Evolutionary conservation across 2,329 filamentous ascomycete genomes (phyloP).

Genomic region (Pseudogymnoascus sp.): DNA sequence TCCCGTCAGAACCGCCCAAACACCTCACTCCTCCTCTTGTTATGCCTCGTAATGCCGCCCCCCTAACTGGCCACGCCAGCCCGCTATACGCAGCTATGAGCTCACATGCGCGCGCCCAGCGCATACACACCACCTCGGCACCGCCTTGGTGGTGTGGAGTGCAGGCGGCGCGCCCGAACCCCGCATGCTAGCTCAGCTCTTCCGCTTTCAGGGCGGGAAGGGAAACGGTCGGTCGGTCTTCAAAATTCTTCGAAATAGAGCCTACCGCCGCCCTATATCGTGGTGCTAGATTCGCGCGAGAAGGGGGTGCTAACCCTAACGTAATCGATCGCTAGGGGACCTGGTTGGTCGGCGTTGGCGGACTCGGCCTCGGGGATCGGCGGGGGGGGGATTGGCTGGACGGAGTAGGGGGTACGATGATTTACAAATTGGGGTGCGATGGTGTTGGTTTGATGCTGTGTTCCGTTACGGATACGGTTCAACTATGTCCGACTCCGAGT

Average conservation of each 20-base stretch:
- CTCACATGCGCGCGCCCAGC: not conserved
- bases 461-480: not conserved
- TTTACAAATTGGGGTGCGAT: not conserved
- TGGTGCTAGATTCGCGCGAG: not conserved
- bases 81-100: not conserved
- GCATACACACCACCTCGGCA: slow-evolving; percentile 2
- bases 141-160: not conserved
- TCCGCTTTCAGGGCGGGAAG: not conserved
- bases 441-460: not conserved
- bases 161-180: not conserved
- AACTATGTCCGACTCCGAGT: not conserved
- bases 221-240: not conserved
- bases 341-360: not conserved
- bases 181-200: not conserved
- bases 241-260: slow-evolving; percentile 10
- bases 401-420: not conserved
- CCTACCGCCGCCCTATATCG: not conserved
- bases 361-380: not conserved
- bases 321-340: not conserved
- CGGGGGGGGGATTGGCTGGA: not conserved
- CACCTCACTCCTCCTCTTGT: not conserved
- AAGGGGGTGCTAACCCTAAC: not conserved
- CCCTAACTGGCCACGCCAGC: not conserved
- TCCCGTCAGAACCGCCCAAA: not conserved
- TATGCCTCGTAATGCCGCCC: not conserved